These are phyloP conservation scores for Solanum acaule DNA, from an alignment of 257 asterid species.

Conservation along the genomic window DNA sequence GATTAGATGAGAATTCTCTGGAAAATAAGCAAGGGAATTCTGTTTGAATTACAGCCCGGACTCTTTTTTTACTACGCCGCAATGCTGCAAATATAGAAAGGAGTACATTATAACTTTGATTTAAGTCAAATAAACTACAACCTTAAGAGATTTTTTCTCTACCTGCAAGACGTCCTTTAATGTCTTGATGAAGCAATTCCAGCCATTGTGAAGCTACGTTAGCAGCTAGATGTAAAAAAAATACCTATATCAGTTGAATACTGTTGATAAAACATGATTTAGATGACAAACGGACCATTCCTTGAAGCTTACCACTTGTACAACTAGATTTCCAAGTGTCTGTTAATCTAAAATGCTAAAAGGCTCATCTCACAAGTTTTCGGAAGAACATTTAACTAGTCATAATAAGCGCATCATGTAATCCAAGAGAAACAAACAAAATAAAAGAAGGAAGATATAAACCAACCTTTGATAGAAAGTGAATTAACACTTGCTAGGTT, in stretches of 20 bases:
- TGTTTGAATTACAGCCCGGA: conserved; percentile 51
- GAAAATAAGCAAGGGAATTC: conserved; percentile 61
- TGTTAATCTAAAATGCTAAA: not conserved
- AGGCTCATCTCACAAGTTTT: not conserved
- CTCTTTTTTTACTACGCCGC: conserved; percentile 75
- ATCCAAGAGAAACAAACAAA: not conserved
- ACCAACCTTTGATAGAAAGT: conserved; percentile 69
- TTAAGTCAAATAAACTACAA: not conserved
- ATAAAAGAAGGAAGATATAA: not conserved
- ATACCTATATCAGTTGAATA: not conserved
- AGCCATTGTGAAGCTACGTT: conserved; percentile 84
- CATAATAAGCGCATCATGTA: not conserved
- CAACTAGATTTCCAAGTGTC: not conserved
- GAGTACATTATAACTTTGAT: not conserved
- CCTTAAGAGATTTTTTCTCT: not conserved
- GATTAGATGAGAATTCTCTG: conserved; percentile 52
- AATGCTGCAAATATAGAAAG: conserved; percentile 45
- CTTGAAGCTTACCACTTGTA: not conserved
- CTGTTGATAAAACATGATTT: not conserved
- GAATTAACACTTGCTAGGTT: conserved; percentile 49
- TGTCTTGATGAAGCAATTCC: conserved; percentile 88
- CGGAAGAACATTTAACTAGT: not conserved
- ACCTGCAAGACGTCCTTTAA: conserved; percentile 87
- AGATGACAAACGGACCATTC: not conserved
- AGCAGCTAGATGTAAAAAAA: conserved; percentile 1